Evolutionary conservation across 768 basidiomycete genomes (phyloP).

Genomic region (Amanita inopinata): DNA sequence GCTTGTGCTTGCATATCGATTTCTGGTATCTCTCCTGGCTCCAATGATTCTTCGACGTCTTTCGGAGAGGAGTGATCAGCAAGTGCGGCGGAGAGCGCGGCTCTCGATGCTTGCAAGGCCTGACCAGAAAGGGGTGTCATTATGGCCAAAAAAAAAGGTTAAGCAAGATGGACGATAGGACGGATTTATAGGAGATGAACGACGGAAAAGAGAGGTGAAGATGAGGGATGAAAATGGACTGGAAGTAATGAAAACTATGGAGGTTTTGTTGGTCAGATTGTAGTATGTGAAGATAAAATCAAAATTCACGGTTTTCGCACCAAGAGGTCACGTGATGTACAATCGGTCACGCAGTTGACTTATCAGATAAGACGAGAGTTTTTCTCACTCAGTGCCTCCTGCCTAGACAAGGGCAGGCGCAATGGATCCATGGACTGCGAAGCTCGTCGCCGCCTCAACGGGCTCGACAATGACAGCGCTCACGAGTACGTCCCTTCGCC

Average conservation of each 20-base stretch:
- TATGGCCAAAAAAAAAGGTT: conserved; percentile 16
- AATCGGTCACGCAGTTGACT: neutral
- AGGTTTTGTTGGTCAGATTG: neutral
- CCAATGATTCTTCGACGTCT: conserved; percentile 33
- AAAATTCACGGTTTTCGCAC: neutral
- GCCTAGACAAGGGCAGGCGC: conserved; percentile 8
- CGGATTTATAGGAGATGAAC: conserved; percentile 7
- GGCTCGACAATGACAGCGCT: conserved; percentile 77
- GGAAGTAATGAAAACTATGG: no score
- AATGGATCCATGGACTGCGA: conserved; percentile 74
- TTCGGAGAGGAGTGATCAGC: conserved; percentile 39
- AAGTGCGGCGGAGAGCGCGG: conserved; percentile 67
- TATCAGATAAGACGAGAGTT: conserved; percentile 6
- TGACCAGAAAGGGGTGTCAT: conserved; percentile 46
- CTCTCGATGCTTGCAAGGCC: conserved; percentile 71
- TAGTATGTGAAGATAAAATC: neutral
- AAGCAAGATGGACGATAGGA: conserved; percentile 8
- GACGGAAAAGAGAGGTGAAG: conserved; percentile 4
- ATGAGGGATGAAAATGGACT: neutral
- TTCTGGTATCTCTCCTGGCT: conserved; percentile 83
- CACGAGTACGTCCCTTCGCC: conserved; percentile 46
- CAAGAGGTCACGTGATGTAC: neutral
- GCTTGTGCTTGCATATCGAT: conserved; percentile 78
- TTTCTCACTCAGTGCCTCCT: neutral
- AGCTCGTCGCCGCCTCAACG: conserved; percentile 68